Conservation (phyloP, 2,329 filamentous ascomycete genomes). For the Cercospora berteroae region DNA sequence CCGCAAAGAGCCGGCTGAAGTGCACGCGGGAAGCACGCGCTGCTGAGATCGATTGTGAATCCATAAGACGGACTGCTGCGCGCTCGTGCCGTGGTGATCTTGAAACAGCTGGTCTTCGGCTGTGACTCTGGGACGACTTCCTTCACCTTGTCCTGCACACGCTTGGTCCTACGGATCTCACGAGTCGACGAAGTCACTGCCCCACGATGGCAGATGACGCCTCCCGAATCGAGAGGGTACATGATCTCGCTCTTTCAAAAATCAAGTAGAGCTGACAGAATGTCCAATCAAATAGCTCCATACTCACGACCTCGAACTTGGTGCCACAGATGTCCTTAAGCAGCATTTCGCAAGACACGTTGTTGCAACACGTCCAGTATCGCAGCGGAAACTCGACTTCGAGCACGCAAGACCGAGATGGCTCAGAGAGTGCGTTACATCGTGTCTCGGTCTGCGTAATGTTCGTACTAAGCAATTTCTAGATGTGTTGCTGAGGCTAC, state of each 20-base stretch:
- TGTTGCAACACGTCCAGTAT: slow-evolving; percentile 51
- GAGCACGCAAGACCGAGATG: slow-evolving; percentile 54
- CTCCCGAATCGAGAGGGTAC: not conserved
- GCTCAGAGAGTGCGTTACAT: slow-evolving; percentile 47
- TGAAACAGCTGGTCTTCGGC: not conserved
- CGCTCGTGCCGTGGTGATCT: not conserved
- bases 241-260: not conserved
- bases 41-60: not conserved
- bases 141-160: not conserved
- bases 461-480: not conserved
- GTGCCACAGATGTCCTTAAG: slow-evolving; percentile 55
- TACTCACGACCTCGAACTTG: slow-evolving; percentile 49
- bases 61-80: not conserved
- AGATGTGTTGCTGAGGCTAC: slow-evolving; percentile 53
- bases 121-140: not conserved
- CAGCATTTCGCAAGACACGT: slow-evolving; percentile 52
- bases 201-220: not conserved
- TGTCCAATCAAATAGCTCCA: slow-evolving; percentile 20
- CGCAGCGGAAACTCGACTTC: slow-evolving; percentile 55
- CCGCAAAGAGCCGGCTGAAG: not conserved
- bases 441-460: not conserved
- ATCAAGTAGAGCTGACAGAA: not conserved
- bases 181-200: not conserved
- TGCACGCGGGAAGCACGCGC: not conserved
- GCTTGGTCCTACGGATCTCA: not conserved